A percentile compares a stretch with the other conserved stretches of the same genome.
Conservation (phyloP, 2,329 filamentous ascomycete genomes). For the Colletotrichum tamarilloi region DNA sequence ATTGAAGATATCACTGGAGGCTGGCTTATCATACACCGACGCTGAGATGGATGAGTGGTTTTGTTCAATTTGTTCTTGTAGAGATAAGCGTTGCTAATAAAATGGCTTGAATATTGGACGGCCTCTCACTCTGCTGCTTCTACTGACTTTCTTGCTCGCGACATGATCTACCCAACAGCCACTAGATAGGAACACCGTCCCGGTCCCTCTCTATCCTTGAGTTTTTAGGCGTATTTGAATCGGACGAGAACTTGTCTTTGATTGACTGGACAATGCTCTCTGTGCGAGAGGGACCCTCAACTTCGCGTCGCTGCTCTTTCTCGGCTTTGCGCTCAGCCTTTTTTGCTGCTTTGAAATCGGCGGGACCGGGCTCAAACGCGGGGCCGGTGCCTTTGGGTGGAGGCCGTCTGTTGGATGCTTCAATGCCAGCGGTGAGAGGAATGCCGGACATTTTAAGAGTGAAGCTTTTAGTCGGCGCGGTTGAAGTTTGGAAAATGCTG, state of each 20-base stretch:
- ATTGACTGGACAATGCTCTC: neutral
- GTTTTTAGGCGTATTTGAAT: slow-evolving; percentile 9
- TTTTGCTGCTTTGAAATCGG: slow-evolving; percentile 26
- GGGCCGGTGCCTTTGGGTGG: slow-evolving; percentile 8
- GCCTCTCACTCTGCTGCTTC: too few species aligned
- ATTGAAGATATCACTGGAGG: fast-evolving
- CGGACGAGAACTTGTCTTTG: neutral
- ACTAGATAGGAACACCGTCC: neutral
- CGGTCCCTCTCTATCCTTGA: neutral
- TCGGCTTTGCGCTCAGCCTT: slow-evolving; percentile 34
- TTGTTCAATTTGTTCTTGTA: too few species aligned
- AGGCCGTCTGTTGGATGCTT: slow-evolving; percentile 17
- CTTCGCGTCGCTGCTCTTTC: neutral
- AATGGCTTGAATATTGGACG: too few species aligned
- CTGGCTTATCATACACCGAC: too few species aligned
- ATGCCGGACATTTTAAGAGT: slow-evolving; percentile 2
- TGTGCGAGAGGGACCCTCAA: neutral
- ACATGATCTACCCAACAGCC: neutral
- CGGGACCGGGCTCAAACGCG: slow-evolving; percentile 19
- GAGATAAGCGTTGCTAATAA: too few species aligned
- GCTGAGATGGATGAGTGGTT: too few species aligned
- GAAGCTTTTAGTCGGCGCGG: too few species aligned
- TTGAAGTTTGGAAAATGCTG: too few species aligned
- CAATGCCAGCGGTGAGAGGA: slow-evolving; percentile 20
- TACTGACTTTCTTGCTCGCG: too few species aligned